Base-by-base conservation (phyloP, 495 filamentous ascomycete genomes). In the Xylaria cubensis region DNA sequence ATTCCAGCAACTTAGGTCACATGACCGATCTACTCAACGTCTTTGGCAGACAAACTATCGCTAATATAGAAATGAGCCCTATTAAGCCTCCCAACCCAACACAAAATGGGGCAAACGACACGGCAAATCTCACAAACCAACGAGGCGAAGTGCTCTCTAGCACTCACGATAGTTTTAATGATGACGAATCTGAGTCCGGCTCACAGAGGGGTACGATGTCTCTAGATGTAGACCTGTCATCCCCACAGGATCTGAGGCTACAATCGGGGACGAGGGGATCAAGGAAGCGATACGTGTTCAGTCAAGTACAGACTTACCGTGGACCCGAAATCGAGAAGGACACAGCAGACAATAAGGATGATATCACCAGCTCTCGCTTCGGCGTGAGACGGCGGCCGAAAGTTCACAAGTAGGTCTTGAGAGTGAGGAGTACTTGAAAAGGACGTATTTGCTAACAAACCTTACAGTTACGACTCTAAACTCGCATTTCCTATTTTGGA, bases 21-120 rank as follows among this genome's bases (percentile, higher is more conserved):
- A 86, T 98, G 76, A 90, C 91, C 73, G 88, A 90, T 7, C 85
- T 89, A 7, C 80, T 98, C 34, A 94, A 94, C 56, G 85, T 90
- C 13, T 92, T 92, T 75, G 93, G 92, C 6, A 92, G 90, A 70
- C 94, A 95, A 76, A 92, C 85, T 56, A 92, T 97, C 51, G 94
- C 92, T 26, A 92, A 91, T 64, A 82, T 97, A 41, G 88, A 91
- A 70, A 87, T 88, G 83, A 84, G 82, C 63, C 79, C 86, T 41
- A 61, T 67, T 13, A 71, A 77, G 51, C 15, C 72, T 8, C 65
- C 56, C 4, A 63, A 56, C 42, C 55, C 73, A 51, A 51, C 59
- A 7, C 73, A 70, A 67, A 74, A 76, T 64, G 74, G 75, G 72
- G 58, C 64, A 46, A 36, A 74, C 73, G 76, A 53, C 64, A 76